Evolutionary conservation across 768 basidiomycete species (phyloP).

Genomic region (Boletus sp.): DNA sequence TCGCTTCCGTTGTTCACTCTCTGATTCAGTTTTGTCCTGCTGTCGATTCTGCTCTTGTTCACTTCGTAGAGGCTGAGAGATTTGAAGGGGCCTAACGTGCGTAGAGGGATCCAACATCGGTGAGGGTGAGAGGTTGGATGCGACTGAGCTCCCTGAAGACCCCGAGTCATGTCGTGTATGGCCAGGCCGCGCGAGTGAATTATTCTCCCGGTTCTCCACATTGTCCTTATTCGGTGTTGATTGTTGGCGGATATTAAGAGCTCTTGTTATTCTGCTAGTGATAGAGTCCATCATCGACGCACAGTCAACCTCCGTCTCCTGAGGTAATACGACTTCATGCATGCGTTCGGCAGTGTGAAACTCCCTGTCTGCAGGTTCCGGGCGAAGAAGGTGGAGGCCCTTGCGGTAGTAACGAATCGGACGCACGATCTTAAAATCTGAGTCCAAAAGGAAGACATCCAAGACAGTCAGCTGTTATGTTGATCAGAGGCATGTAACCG

Average conservation of each 20-base stretch:
- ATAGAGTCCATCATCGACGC: conserved; percentile 50
- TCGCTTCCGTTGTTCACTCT: conserved; percentile 46
- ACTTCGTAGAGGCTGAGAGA: conserved; percentile 13
- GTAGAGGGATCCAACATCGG: conserved; percentile 83
- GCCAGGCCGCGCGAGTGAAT: background rate
- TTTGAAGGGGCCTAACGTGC: conserved; percentile 56
- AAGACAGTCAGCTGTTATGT: conserved; percentile 66
- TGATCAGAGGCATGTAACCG: background rate
- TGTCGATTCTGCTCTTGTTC: conserved; percentile 24
- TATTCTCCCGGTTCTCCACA: conserved; percentile 6
- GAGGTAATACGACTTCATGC: conserved; percentile 18
- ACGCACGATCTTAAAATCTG: conserved; percentile 86
- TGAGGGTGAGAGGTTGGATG: conserved; percentile 41
- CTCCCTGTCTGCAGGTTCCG: conserved; percentile 29
- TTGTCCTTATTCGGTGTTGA: conserved; percentile 12
- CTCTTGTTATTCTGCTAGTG: conserved; percentile 43
- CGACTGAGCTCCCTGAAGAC: conserved; percentile 37
- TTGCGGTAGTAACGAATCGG: conserved; percentile 88
- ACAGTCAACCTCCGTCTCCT: conserved; percentile 33
- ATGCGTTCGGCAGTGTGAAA: conserved; percentile 19
- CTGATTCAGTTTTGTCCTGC: conserved; percentile 8
- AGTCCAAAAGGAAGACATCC: conserved; percentile 93
- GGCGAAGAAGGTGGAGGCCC: conserved; percentile 67
- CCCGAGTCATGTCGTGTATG: conserved; percentile 15
- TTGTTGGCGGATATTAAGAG: conserved; percentile 38